Percentiles rank a stretch among this genome's conserved stretches.
Evolutionary conservation across 1,139 yeast species (phyloP).

Genomic region (Diutina scorzettiae): DNA sequence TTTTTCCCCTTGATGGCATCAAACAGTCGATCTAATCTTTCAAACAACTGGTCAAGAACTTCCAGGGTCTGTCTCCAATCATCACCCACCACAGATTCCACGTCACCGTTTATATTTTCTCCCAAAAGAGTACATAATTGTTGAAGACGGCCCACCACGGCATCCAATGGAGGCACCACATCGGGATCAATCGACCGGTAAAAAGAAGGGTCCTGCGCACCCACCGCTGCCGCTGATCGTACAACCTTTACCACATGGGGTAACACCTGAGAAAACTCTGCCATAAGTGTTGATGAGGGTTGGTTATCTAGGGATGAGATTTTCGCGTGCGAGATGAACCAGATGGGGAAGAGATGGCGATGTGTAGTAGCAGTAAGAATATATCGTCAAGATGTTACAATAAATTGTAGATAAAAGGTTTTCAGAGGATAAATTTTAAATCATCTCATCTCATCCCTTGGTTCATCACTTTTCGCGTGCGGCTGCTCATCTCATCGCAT

Average conservation of each 20-base stretch:
- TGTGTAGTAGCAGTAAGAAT: no score
- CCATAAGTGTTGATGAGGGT: not conserved
- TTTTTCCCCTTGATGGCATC: not conserved
- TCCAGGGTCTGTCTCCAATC: not conserved
- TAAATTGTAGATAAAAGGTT: no score
- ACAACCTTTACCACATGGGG: slow-evolving; percentile 17
- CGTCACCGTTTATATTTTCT: not conserved
- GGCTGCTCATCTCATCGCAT: slow-evolving; percentile 2
- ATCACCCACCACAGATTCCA: not conserved
- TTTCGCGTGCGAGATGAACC: no score
- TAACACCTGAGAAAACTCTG: not conserved
- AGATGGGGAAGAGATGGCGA: no score
- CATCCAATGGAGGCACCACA: not conserved
- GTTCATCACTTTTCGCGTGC: not conserved
- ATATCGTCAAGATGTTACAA: no score
- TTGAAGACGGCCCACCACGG: not conserved
- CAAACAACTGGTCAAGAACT: slow-evolving; percentile 3
- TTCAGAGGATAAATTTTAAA: no score
- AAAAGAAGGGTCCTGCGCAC: slow-evolving; percentile 73
- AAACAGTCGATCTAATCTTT: not conserved
- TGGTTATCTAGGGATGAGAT: no score
- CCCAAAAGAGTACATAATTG: not conserved
- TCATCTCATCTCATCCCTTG: no score
- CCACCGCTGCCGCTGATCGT: slow-evolving; percentile 60
- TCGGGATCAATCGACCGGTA: slow-evolving; percentile 51